These are phyloP conservation scores for Leccinum subfulvum DNA, from an alignment of 1,284 basidiomycete genomes.

Conservation along the genomic window DNA sequence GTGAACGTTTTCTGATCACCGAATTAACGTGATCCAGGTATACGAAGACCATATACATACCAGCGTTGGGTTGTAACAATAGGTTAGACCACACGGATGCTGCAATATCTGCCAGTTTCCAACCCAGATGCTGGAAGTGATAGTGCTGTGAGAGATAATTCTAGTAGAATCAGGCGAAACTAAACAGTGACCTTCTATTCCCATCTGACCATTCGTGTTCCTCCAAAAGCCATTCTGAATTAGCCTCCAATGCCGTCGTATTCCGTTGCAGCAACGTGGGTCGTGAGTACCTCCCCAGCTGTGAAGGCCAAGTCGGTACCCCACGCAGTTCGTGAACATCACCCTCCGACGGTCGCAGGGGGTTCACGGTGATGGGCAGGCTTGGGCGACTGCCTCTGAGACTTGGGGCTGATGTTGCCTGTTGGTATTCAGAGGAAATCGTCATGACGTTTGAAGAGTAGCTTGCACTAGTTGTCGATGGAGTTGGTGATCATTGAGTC, in stretches of 20 bases:
- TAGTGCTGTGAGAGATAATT: neutral
- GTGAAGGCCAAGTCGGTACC: neutral
- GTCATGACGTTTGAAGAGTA: too few species aligned
- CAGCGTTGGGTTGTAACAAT: neutral
- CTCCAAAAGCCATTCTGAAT: neutral
- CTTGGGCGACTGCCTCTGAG: too few species aligned
- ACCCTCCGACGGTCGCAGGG: neutral
- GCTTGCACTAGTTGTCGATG: too few species aligned
- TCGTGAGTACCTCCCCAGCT: neutral
- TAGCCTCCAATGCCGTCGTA: neutral
- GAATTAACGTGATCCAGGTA: neutral
- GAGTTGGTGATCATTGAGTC: too few species aligned
- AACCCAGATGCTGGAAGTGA: neutral
- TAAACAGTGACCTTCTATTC: neutral
- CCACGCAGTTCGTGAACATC: neutral
- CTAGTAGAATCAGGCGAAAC: neutral
- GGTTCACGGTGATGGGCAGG: too few species aligned
- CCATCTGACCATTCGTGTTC: neutral
- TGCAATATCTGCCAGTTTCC: neutral
- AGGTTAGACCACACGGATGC: neutral
- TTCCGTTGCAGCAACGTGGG: neutral
- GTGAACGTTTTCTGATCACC: neutral
- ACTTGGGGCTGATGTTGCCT: too few species aligned
- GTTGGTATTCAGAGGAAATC: too few species aligned
- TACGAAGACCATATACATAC: neutral